These are phyloP conservation scores for Fistulifera pelliculosa DNA, from an alignment of 108 stramenopile genomes.

Conservation along the genomic window DNA sequence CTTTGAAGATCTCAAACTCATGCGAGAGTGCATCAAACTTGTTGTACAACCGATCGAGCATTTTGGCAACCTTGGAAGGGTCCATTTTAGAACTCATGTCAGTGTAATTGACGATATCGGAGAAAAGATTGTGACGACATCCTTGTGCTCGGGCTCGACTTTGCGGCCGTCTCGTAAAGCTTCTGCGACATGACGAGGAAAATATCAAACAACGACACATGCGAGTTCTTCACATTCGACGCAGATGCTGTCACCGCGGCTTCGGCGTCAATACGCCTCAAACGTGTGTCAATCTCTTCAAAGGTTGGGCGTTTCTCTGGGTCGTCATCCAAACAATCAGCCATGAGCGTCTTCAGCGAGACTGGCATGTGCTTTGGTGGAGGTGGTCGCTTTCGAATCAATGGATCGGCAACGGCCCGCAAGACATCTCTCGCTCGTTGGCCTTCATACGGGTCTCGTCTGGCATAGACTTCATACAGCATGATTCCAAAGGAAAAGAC, in stretches of 20 bases:
- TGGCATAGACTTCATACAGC: conserved; percentile 25
- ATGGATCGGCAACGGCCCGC: conserved; percentile 22
- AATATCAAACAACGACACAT: conserved; percentile 14
- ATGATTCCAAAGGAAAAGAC: conserved; percentile 62
- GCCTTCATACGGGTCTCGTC: conserved; percentile 46
- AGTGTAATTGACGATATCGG: conserved; percentile 76
- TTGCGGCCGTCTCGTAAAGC: conserved; percentile 27
- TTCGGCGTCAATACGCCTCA: conserved; percentile 23
- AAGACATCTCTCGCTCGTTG: conserved; percentile 32
- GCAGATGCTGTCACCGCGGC: conserved; percentile 4
- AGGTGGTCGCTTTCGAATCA: conserved; percentile 37
- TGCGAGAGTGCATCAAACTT: conserved; percentile 44
- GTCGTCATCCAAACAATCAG: conserved; percentile 3
- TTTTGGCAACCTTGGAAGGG: conserved; percentile 48
- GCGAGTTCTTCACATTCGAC: not conserved
- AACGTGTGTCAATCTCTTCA: conserved; percentile 36
- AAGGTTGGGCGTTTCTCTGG: conserved; percentile 24
- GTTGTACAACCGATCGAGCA: conserved; percentile 61
- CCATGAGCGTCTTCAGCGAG: conserved; percentile 5
- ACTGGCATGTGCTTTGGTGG: conserved; percentile 19
- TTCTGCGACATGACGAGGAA: conserved; percentile 48
- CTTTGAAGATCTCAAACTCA: conserved; percentile 57
- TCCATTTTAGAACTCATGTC: conserved; percentile 28
- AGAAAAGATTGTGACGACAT: conserved; percentile 71
- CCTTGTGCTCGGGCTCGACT: conserved; percentile 32